phyloP scores from a whole-genome alignment of 2,329 filamentous ascomycete species.

The Colletotrichum graminicola region DNA sequence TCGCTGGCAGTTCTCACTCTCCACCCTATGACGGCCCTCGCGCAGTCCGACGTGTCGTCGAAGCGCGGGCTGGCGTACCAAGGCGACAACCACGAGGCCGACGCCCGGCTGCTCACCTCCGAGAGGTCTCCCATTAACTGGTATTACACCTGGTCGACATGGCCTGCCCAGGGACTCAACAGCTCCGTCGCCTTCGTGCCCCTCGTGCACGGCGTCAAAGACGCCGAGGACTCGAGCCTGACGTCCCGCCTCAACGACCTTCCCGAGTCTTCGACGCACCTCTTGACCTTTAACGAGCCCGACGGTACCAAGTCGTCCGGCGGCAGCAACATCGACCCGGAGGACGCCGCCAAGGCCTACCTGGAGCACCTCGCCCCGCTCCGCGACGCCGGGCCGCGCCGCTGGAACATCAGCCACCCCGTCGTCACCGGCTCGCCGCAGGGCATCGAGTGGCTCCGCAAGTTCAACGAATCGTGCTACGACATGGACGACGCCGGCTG shows the following conservation, averaged over 20 bases:
- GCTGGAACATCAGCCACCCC: slow-evolving; percentile 57
- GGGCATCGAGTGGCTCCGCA: slow-evolving; percentile 55
- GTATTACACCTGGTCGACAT: slow-evolving; percentile 59
- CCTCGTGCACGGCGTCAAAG: slow-evolving; percentile 53
- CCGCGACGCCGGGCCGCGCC: slow-evolving; percentile 39
- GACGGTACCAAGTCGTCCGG: slow-evolving; percentile 55
- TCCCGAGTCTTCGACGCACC: slow-evolving; percentile 52
- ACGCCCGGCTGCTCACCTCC: slow-evolving; percentile 53
- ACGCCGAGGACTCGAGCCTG: slow-evolving; percentile 48
- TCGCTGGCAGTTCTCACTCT: slow-evolving; percentile 13
- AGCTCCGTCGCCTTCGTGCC: slow-evolving; percentile 52
- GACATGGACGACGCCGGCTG: slow-evolving; percentile 54
- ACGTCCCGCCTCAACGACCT: slow-evolving; percentile 46
- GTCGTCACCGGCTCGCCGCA: slow-evolving; percentile 55
- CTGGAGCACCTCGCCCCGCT: slow-evolving; percentile 54
- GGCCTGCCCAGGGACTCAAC: slow-evolving; percentile 46
- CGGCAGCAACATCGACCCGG: slow-evolving; percentile 54
- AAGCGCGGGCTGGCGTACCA: slow-evolving; percentile 39
- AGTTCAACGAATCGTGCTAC: slow-evolving; percentile 57
- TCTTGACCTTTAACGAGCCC: slow-evolving; percentile 58
- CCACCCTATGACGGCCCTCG: slow-evolving; percentile 2
- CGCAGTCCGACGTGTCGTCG: slow-evolving; percentile 25
- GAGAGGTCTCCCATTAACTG: slow-evolving; percentile 54
- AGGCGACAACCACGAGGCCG: slow-evolving; percentile 43
- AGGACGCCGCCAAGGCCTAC: slow-evolving; percentile 55